Conservation (phyloP, 2,329 filamentous ascomycete genomes). For the Neopestalotiopsis sp. region DNA sequence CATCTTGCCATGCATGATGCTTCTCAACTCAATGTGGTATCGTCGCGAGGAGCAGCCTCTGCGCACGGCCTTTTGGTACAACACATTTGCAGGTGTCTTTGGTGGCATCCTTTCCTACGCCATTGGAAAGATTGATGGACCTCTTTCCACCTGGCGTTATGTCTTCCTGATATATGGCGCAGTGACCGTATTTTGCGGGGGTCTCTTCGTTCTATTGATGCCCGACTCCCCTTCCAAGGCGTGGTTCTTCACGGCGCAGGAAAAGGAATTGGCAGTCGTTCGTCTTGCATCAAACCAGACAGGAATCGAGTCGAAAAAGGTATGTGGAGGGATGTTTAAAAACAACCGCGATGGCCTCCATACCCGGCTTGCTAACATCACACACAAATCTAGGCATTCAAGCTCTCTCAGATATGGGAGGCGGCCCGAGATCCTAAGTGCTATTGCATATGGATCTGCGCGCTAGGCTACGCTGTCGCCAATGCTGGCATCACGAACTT, state of each 20-base stretch:
- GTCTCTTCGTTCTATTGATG: constrained; percentile 30
- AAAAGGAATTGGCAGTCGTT: constrained; percentile 31
- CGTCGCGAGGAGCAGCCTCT: constrained; percentile 21
- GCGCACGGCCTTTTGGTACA: not conserved
- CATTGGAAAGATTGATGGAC: constrained; percentile 32
- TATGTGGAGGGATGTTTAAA: not conserved
- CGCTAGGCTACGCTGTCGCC: not conserved
- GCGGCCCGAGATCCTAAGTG: not conserved
- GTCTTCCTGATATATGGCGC: constrained; percentile 35
- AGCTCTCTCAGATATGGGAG: not conserved
- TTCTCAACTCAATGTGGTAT: constrained; percentile 28
- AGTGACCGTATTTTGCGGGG: constrained; percentile 30
- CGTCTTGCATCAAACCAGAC: constrained; percentile 25
- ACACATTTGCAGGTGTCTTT: constrained; percentile 20
- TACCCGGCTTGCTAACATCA: not conserved
- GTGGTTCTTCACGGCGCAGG: constrained; percentile 26
- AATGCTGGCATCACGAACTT: not conserved
- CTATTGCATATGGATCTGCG: not conserved
- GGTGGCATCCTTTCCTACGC: constrained; percentile 35
- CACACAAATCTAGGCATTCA: not conserved
- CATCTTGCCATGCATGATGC: constrained; percentile 27
- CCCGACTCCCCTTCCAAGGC: constrained; percentile 33
- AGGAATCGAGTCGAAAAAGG: not conserved
- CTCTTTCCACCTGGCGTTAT: constrained; percentile 36
- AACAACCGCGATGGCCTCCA: not conserved